phyloP scores from a whole-genome alignment of 495 filamentous ascomycete species.

The Neurospora sp. region DNA sequence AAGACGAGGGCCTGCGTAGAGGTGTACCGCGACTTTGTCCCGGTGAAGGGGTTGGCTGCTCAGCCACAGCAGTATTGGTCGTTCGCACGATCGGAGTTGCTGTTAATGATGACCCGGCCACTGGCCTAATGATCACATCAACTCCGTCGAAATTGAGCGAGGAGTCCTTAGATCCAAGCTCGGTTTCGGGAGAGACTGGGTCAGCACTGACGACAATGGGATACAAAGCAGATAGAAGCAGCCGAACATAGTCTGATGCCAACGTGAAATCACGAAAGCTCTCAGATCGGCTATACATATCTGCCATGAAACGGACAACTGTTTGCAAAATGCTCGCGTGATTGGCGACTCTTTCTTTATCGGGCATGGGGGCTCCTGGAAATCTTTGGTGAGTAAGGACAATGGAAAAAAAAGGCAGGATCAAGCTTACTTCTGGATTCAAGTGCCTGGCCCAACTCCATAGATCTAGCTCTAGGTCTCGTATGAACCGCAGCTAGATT shows the following conservation, averaged over 20 bases:
- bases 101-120: slow-evolving; percentile 45
- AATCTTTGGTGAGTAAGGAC: slow-evolving; percentile 7
- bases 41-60: slow-evolving; percentile 26
- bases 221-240: slow-evolving; percentile 68
- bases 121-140: slow-evolving; percentile 70
- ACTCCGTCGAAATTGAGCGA: slow-evolving; percentile 75
- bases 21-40: slow-evolving; percentile 41
- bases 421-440: slow-evolving; percentile 38
- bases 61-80: slow-evolving; percentile 45
- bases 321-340: slow-evolving; percentile 53
- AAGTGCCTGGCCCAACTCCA: slow-evolving; percentile 38
- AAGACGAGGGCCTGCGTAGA: slow-evolving; percentile 72
- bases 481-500: slow-evolving; percentile 15
- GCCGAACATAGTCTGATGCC: slow-evolving; percentile 66
- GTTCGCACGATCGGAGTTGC: slow-evolving; percentile 60
- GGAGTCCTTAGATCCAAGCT: slow-evolving; percentile 69
- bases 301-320: slow-evolving; percentile 67
- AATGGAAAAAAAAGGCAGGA: neutral
- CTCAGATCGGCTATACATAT: slow-evolving; percentile 61
- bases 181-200: slow-evolving; percentile 66
- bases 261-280: slow-evolving; percentile 73
- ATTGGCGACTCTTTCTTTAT: slow-evolving; percentile 39
- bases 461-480: slow-evolving; percentile 36
- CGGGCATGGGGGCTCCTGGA: slow-evolving; percentile 24
- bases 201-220: slow-evolving; percentile 80